Conservation (phyloP, 176 grass and related monocot genomes). For the Pontederia paniculata region DNA sequence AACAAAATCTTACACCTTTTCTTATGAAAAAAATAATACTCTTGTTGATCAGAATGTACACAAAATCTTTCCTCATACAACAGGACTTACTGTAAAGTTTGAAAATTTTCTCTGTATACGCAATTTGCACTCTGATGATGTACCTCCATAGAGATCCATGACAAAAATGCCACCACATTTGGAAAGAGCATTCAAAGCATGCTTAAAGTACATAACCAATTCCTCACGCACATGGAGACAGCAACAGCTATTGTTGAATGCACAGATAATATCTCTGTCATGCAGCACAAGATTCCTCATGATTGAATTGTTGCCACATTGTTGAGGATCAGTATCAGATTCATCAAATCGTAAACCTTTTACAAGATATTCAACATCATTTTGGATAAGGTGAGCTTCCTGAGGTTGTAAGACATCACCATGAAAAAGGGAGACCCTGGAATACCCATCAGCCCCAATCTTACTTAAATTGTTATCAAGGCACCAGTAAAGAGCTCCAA, state of each 20-base stretch:
- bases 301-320: constrained; percentile 24
- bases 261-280: constrained; percentile 85
- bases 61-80: neutral
- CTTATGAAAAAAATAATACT: neutral
- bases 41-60: neutral
- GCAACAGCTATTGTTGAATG: constrained; percentile 97
- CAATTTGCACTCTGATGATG: constrained; percentile 79
- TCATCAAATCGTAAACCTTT: constrained; percentile 29
- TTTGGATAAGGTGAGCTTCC: constrained; percentile 38
- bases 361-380: constrained; percentile 27
- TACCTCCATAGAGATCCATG: constrained; percentile 91
- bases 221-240: constrained; percentile 72
- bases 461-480: constrained; percentile 69
- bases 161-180: constrained; percentile 80
- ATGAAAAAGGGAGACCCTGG: constrained; percentile 70
- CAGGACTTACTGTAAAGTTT: constrained; percentile 56
- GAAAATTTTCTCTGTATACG: constrained; percentile 59
- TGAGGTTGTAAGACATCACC: constrained; percentile 70
- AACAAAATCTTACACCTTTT: too few relatives aligned
- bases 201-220: constrained; percentile 72
- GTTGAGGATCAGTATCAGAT: constrained; percentile 5
- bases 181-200: constrained; percentile 55
- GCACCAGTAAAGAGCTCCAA: constrained; percentile 82
- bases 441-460: constrained; percentile 54
- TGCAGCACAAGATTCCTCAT: constrained; percentile 37